Evolutionary conservation across 2,329 filamentous ascomycete genomes (phyloP).

Genomic region (Fusarium sp.): DNA sequence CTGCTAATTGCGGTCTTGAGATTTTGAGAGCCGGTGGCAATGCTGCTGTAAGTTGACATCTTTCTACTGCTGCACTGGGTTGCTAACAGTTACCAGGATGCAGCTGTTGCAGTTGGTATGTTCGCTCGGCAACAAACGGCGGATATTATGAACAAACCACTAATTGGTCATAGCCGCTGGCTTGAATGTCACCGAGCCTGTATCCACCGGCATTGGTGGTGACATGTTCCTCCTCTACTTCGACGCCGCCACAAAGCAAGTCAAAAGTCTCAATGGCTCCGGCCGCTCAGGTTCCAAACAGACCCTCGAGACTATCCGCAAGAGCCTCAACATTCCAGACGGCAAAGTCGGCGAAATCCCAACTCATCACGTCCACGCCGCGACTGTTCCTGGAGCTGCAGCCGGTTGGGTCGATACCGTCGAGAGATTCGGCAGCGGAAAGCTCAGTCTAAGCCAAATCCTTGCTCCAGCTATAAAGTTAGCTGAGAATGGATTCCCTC

Average conservation of each 20-base stretch:
- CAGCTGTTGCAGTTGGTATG: conserved; percentile 90
- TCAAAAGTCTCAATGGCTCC: conserved; percentile 91
- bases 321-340: conserved; percentile 74
- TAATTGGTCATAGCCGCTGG: conserved; percentile 73
- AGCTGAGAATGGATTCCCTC: conserved; percentile 89
- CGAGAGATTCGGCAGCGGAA: conserved; percentile 90
- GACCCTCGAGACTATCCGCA: conserved; percentile 77
- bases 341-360: conserved; percentile 73
- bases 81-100: conserved; percentile 71
- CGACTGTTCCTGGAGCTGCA: conserved; percentile 89
- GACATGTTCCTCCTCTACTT: conserved; percentile 98
- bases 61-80: neutral
- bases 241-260: conserved; percentile 82
- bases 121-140: neutral
- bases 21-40: conserved; percentile 91
- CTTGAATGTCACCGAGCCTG: conserved; percentile 93
- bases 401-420: conserved; percentile 94
- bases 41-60: conserved; percentile 76
- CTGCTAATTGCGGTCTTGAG: conserved; percentile 86
- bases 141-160: neutral
- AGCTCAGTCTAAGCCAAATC: conserved; percentile 80
- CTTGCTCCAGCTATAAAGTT: conserved; percentile 85
- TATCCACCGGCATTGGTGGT: conserved; percentile 93
- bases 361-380: conserved; percentile 80
- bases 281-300: conserved; percentile 81